Evolutionary conservation across 2,329 filamentous ascomycete species (phyloP).

Genomic region (Talaromyces sp.): DNA sequence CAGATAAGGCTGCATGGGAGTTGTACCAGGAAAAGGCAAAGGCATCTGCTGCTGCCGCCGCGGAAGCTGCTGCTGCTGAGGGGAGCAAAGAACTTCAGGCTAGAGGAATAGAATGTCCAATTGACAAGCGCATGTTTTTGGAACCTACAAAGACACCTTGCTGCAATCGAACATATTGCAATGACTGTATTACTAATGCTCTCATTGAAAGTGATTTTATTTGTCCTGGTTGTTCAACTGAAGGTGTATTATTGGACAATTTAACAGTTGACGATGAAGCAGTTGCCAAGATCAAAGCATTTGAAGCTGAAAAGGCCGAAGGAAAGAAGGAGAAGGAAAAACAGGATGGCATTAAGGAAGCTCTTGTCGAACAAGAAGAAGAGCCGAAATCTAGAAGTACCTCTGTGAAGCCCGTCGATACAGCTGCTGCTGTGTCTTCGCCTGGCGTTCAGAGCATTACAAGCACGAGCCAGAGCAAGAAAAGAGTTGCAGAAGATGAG

Average conservation of each 20-base stretch:
- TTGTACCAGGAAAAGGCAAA: constrained; percentile 94
- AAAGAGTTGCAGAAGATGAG: constrained; percentile 75
- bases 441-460: constrained; percentile 32
- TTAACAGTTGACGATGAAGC: constrained; percentile 78
- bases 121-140: constrained; percentile 98
- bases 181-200: constrained; percentile 98
- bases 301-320: constrained; percentile 54
- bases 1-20: constrained; percentile 94
- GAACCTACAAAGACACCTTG: constrained; percentile 99
- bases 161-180: constrained; percentile 97
- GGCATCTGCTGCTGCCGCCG: constrained; percentile 75
- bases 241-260: constrained; percentile 90
- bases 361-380: constrained; percentile 20
- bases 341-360: constrained; percentile 27
- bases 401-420: constrained; percentile 17
- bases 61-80: constrained; percentile 71
- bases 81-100: constrained; percentile 85
- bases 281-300: constrained; percentile 73
- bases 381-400: constrained; percentile 15
- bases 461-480: constrained; percentile 57
- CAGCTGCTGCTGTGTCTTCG: constrained; percentile 25
- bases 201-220: constrained; percentile 97
- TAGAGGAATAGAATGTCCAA: constrained; percentile 82
- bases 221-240: constrained; percentile 86
- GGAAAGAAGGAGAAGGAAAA: constrained; percentile 44